Evolutionary conservation across 2,329 filamentous ascomycete species (phyloP), one percentile per base, ranked within the genome.

Genomic region (Sclerotinia minor): DNA sequence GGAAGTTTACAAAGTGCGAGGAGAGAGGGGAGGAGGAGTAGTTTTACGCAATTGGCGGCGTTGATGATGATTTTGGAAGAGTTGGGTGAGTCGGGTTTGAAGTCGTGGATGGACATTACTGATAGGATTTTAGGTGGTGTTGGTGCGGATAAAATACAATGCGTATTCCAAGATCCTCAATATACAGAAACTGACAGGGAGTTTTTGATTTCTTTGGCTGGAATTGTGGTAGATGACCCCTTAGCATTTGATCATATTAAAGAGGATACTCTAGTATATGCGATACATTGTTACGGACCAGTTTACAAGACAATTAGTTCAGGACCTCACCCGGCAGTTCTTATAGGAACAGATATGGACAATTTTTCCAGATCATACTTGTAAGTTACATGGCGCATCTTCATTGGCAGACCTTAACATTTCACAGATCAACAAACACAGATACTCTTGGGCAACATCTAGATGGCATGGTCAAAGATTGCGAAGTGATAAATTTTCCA

Each of bases 211-310:
- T 69, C 64, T 11, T 69, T 76, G 11, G 74, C 72, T 8, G 75
- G 74, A 38, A 69, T 54, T 11, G 71, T 77, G 0, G 69, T 76
- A 5, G 68, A 76, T 13, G 72, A 75, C 50, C 77, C 77, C n/a
- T 65, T 69, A 6, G 77, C 73, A 26, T 77, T 75, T 49, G 45
- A 57, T 3, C 35, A 71, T 9, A 72, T 78, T 24, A 68, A 60
- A 17, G 70, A 70, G 17, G 68, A 69, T 21, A 75, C 70, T 41
- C 61, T 78, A 55, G 75, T 77, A 0, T 78, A 77, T 69, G 77
- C 76, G 1, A 75, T 78, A 44, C 77, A 78, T 68, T 78, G 77
- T 66, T 78, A 77, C 67, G 71, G 70, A 11, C 54, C 71, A 19
- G 67, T 78, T 6, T 78, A 77, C 53, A 70, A 72, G 35, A 41